Evolutionary conservation across 768 basidiomycete genomes (phyloP), one percentile per base, ranked within the genome.

Genomic region (Suillus tomentosus): DNA sequence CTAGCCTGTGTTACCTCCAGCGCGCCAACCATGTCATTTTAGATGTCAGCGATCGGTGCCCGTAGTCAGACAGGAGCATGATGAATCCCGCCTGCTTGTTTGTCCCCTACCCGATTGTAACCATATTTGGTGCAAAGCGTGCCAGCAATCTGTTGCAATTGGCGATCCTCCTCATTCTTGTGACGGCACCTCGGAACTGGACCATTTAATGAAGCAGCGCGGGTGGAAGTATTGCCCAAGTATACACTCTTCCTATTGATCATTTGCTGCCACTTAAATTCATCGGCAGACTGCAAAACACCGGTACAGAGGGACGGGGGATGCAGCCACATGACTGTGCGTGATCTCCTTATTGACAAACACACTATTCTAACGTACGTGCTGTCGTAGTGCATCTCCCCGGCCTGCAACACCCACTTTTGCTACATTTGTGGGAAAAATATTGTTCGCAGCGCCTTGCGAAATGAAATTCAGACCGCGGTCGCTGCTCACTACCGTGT

Each of bases 181-280:
- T 70, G 87, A 87, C 63, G 86, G 85, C 5, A 77, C 83, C 14
- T 77, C 78, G 2, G 87, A 88, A 67, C 77, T 88, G 9, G 79
- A 81, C 5, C 73, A 80, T 59, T 64, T 87, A 51, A 85, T 87
- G 84, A 70, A 75, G 43, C 66, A 77, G 67, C 74, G 79, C n/a
- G 87, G 87, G 7, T 89, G 88, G 88, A 85, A 84, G 65, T 80
- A 81, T 60, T 90, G 89, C 70, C 85, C 88, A 64, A 85, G 88
- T 78, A 67, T 58, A 79, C 67, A 11, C n/a, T 17, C 53, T 31
- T 62, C 15, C 4, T 36, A 22, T 42, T 14, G n/a, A 14, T 14
- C 42, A 27, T 27, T 9, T 11, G 17, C 47, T n/a, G 31, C 48
- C 27, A 40, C 31, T 69, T 22, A 62, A 42, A 8, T 17, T 47